Base-by-base conservation (phyloP, 1,284 basidiomycete species). In the Bjerkandera adusta region DNA sequence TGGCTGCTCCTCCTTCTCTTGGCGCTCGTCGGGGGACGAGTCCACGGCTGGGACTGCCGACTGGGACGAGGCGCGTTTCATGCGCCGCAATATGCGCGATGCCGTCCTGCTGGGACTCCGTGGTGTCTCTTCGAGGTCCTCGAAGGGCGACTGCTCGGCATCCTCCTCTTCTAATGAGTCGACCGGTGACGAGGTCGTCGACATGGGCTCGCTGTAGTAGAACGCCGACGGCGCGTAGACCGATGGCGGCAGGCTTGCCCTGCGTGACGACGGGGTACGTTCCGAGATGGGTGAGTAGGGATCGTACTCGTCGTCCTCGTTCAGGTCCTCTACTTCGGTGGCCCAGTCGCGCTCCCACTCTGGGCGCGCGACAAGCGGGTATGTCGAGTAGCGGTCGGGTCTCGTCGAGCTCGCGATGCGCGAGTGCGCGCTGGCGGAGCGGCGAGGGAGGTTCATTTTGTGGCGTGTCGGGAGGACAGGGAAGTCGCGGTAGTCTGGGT, bases 401-500 rank as follows among this genome's bases (percentile, higher is more conserved):
- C 45, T 37, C 5, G 46, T 30, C 25, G 39, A 42, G 3, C 20
- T 27, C 22, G 50, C 30, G 13, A 46, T 39, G 30, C 38, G 45
- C 37, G 37, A 34, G 22, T 36, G 45, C 29, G 32, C 29, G 29
- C 29, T 25, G n/a, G 38, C 20, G 39, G 50, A 44, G n/a, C 42
- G 55, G 33, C 54, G 16, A 46, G 49, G 27, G 41, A 36, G 33
- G 45, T 11, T 41, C 36, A 43, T 22, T 32, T 45, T 25, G 50
- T 13, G 59, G 53, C 44, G 57, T 49, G 62, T 47, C 34, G 58
- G 64, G 16, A 71, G 55, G 36, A 72, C 54, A 39, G 77, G 82
- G 56, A 85, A 84, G 63, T 81, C 72, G 52, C 81, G 71, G 66
- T 75, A 84, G 60, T 84, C 83, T 22, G 81, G 83, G 61, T 84